Percentiles rank a stretch among this genome's conserved stretches.
These are phyloP conservation scores for Termitomyces sp. DNA, from an alignment of 768 basidiomycete species.

Conservation along the genomic window DNA sequence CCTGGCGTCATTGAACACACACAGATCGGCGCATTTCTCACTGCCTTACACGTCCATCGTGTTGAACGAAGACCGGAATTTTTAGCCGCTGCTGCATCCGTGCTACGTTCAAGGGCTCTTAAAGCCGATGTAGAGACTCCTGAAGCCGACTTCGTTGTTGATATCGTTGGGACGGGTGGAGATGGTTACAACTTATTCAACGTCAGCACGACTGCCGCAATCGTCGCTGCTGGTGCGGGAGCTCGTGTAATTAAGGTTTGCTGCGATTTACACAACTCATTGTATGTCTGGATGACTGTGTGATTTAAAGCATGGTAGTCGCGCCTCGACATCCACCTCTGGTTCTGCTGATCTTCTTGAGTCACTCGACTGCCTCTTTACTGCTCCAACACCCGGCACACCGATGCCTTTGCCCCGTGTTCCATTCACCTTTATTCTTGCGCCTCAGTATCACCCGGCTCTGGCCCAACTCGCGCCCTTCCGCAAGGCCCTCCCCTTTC, in stretches of 20 bases:
- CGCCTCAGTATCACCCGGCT: slow-evolving; percentile 88
- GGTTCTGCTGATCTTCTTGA: slow-evolving; percentile 95
- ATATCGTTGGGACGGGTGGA: slow-evolving; percentile 89
- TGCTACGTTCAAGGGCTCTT: slow-evolving; percentile 66
- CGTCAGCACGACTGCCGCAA: slow-evolving; percentile 89
- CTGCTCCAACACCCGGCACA: slow-evolving; percentile 51
- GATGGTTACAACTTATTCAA: slow-evolving; percentile 97
- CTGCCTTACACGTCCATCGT: slow-evolving; percentile 76
- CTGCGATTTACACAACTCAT: background rate
- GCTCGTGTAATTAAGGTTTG: slow-evolving; percentile 86
- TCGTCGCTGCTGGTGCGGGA: slow-evolving; percentile 93
- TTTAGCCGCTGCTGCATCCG: slow-evolving; percentile 73
- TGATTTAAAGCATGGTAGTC: slow-evolving; percentile 70
- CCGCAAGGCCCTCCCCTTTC: slow-evolving; percentile 84
- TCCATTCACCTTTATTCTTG: slow-evolving; percentile 92
- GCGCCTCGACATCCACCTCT: slow-evolving; percentile 90
- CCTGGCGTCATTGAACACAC: slow-evolving; percentile 57
- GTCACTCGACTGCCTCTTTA: slow-evolving; percentile 75
- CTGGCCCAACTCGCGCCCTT: slow-evolving; percentile 79
- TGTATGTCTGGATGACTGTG: background rate
- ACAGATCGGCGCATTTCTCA: slow-evolving; percentile 87
- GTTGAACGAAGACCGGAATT: slow-evolving; percentile 73
- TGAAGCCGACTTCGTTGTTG: slow-evolving; percentile 66
- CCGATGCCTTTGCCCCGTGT: slow-evolving; percentile 56
- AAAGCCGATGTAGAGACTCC: slow-evolving; percentile 52